Evolutionary conservation across 257 asterid genomes (phyloP), one percentile per base, ranked within the genome.

Genomic region (Gentiana macrophylla): DNA sequence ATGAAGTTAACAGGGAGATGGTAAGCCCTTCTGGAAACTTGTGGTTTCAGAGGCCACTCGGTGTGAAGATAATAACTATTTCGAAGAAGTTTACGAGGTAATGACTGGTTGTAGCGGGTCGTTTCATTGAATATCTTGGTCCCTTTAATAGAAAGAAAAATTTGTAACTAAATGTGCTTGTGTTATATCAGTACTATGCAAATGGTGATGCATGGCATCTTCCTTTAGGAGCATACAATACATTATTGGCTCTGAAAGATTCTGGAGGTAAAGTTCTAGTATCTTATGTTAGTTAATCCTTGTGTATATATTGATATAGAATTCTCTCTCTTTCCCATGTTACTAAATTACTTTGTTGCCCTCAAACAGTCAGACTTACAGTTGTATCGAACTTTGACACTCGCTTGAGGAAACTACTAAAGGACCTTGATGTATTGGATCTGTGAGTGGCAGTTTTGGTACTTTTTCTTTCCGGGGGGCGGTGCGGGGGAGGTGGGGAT

Each of bases 351-450:
- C 55, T 53, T 56, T 53, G 57, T 56, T 53, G 57, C 49, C 9
- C 50, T 68, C 62, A 38, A 61, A 70, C 93, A 85, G 98, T 92
- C 73, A 92, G 83, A 77, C 76, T 92, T 64, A 97, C 98, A 34
- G 94, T 92, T 38, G 98, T 88, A 24, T 92, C 98, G 67, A 92
- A 92, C 70, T 92, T 88, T 10, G 98, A 92, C 79, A 83, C 88
- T 56, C 95, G 98, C 59, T 72, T 88, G 80, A 87, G 93, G 79
- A 87, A 79, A 73, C 75, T 91, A 37, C 74, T 91, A 72, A 78
- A 77, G 71, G 95, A 85, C 61, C 89, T 92, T 50, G 65, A 75
- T 38, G 89, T 88, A 46, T 70, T 92, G 47, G 80, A 88, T 69
- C 56, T 92, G 97, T 87, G 75, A 83, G 96, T 78, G 36, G 49